Evolutionary conservation across 2,329 filamentous ascomycete genomes (phyloP), one percentile per base, ranked within the genome.

Genomic region (Ophiocordyceps camponoti-saundersi): DNA sequence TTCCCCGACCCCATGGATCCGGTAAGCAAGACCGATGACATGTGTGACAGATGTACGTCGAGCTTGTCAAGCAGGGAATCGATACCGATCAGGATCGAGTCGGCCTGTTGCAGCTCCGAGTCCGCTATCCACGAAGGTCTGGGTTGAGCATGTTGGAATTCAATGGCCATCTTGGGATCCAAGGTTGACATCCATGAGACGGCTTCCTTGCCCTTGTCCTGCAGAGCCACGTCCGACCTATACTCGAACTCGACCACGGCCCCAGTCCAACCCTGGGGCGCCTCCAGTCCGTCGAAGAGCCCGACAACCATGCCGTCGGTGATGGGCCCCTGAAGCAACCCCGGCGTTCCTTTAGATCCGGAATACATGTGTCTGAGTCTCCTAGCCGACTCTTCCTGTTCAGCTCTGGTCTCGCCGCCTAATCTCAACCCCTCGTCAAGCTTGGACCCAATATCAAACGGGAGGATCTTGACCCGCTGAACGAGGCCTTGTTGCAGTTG

Each of bases 1-100:
- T 98, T 98, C 23, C 92, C 92, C 21, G 89, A 82, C 0, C 92
- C 92, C 53, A 95, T 77, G 1, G 85, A 86, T 39, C 92, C 92
- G 0, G 88, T 93, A 42, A 98, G 64, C 22, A 98, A 70, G 1
- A 95, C 85, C 0, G 92, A 96, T 0, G 90, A 95, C 52, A 85
- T 77, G 54, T 94, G 85, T 1, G 81, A 78, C 4, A 98, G 68
- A 54, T 93, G 85, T 2, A 78, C 80, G 49, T 82, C 71, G 20
- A 94, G 70, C 53, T 86, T 79, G 6, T 75, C 70, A 26, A 95
- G 73, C 0, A 93, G 67, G 2, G 73, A 67, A 55, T 96, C 87
- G 48, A 96, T 90, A 1, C 89, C 90, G 18, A 96, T 87, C 53
- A 98, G 69, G 3, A 72, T 60, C 11, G 82, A 77, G 21, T 67